Evolutionary conservation across 2,329 filamentous ascomycete species (phyloP).

Genomic region (Bipolaris zeicola): DNA sequence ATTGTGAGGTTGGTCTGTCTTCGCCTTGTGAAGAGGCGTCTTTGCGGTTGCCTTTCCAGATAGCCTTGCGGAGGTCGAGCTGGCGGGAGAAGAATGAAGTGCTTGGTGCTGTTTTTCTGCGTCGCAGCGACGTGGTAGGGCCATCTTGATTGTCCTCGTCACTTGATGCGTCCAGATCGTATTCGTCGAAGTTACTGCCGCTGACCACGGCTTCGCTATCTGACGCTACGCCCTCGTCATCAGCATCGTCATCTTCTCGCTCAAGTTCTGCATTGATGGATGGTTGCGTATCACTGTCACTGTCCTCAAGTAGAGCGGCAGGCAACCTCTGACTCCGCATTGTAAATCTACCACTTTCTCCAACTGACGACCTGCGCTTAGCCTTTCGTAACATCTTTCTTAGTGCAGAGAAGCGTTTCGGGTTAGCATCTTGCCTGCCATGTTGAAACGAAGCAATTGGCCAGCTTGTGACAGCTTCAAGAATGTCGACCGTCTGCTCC

Average conservation of each 20-base stretch:
- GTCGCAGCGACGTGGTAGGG: constrained; percentile 18
- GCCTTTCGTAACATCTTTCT: constrained; percentile 67
- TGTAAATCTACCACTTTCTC: constrained; percentile 67
- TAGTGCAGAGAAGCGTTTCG: constrained; percentile 63
- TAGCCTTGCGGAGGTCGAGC: constrained; percentile 35
- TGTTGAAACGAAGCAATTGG: constrained; percentile 61
- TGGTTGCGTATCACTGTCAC: constrained; percentile 38
- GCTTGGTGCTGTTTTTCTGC: constrained; percentile 30
- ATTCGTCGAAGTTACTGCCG: constrained; percentile 42
- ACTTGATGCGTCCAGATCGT: constrained; percentile 43
- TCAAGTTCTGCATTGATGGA: constrained; percentile 24
- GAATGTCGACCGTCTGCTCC: constrained; percentile 52
- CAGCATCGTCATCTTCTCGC: constrained; percentile 17
- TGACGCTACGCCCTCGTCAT: constrained; percentile 38
- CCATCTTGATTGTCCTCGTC: constrained; percentile 29
- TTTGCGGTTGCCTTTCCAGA: constrained; percentile 33
- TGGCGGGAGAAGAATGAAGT: constrained; percentile 35
- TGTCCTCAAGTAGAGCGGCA: constrained; percentile 59
- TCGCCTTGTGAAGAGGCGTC: constrained; percentile 11
- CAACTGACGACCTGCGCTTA: constrained; percentile 57
- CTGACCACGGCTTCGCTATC: constrained; percentile 41
- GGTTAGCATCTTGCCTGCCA: constrained; percentile 50
- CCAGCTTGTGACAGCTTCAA: constrained; percentile 55
- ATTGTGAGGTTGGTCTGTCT: constrained; percentile 23
- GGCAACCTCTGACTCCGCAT: constrained; percentile 77